Percentiles rank a stretch among this genome's conserved stretches.
Evolutionary conservation across 495 filamentous ascomycete species (phyloP).

Genomic region (Trichoderma gamsii): DNA sequence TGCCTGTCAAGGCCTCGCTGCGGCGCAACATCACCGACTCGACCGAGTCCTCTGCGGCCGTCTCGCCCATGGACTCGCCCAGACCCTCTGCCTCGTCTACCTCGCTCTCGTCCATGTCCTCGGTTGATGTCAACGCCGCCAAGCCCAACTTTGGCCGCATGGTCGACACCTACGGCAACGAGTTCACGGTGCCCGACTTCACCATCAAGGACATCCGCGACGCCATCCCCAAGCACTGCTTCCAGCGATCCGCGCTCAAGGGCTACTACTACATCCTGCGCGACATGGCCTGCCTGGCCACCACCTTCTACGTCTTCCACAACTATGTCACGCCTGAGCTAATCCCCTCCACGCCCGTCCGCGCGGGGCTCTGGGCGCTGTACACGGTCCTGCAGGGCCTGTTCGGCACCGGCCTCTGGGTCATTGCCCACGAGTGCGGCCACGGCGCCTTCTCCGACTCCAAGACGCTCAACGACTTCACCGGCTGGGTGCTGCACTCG

Average conservation of each 20-base stretch:
- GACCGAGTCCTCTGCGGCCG: constrained; percentile 53
- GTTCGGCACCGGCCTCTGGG: constrained; percentile 75
- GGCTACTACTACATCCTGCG: constrained; percentile 64
- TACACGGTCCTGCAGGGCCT: constrained; percentile 73
- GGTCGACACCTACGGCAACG: constrained; percentile 66
- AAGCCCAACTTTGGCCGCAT: constrained; percentile 46
- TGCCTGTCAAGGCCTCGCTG: constrained; percentile 27
- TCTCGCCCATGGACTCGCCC: constrained; percentile 64
- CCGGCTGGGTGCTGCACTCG: constrained; percentile 80
- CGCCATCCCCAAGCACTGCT: constrained; percentile 80
- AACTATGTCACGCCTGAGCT: constrained; percentile 54
- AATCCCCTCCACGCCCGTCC: constrained; percentile 52
- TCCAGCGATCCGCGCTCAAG: constrained; percentile 57
- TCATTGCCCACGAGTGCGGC: constrained; percentile 82
- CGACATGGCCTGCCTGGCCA: constrained; percentile 56
- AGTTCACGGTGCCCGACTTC: constrained; percentile 67
- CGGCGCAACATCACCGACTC: constrained; percentile 36
- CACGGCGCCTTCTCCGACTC: constrained; percentile 82
- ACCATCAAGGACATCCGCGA: constrained; percentile 76
- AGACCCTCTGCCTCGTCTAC: constrained; percentile 76
- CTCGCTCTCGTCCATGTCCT: constrained; percentile 83
- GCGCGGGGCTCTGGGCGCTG: constrained; percentile 54
- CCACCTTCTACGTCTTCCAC: constrained; percentile 62
- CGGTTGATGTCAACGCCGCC: constrained; percentile 37
- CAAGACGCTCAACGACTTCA: constrained; percentile 74